A percentile compares a stretch with the other conserved stretches of the same genome.
Conservation (phyloP, 495 filamentous ascomycete species). For the Letharia columbiana region DNA sequence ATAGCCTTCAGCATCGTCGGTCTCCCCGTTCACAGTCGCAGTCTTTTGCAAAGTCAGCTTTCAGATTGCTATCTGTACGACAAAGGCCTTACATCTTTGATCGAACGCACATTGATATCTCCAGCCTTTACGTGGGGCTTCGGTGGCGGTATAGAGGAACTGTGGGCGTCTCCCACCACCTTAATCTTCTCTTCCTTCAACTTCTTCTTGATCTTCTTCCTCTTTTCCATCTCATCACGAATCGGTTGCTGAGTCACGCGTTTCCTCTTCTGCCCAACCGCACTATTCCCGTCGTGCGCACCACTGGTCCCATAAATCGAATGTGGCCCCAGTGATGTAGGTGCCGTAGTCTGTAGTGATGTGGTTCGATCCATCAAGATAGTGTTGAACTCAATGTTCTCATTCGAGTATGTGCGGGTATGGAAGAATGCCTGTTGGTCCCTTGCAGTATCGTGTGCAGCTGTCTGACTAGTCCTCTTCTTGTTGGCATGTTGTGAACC, state of each 20-base stretch:
- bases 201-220: no score
- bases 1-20: slow-evolving; percentile 94
- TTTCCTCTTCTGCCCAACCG: slow-evolving; percentile 76
- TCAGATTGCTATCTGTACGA: slow-evolving; percentile 3
- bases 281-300: slow-evolving; percentile 43
- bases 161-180: slow-evolving; percentile 58
- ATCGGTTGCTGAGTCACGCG: slow-evolving; percentile 66
- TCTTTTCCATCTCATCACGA: slow-evolving; percentile 67
- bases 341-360: slow-evolving; percentile 77
- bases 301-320: slow-evolving; percentile 54
- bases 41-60: slow-evolving; percentile 31
- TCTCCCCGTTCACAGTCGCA: slow-evolving; percentile 46
- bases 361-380: slow-evolving; percentile 66
- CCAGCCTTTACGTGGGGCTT: slow-evolving; percentile 83
- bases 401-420: no score
- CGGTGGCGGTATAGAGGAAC: slow-evolving; percentile 58
- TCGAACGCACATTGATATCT: slow-evolving; percentile 75
- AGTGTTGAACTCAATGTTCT: no score
- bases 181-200: slow-evolving; percentile 45
- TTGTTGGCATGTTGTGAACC: no score
- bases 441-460: no score
- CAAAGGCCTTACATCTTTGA: slow-evolving; percentile 65
- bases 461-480: no score
- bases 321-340: slow-evolving; percentile 77
- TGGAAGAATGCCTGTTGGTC: no score